Evolutionary conservation across 768 basidiomycete species (phyloP).

Genomic region (Leccinum uliginosum): DNA sequence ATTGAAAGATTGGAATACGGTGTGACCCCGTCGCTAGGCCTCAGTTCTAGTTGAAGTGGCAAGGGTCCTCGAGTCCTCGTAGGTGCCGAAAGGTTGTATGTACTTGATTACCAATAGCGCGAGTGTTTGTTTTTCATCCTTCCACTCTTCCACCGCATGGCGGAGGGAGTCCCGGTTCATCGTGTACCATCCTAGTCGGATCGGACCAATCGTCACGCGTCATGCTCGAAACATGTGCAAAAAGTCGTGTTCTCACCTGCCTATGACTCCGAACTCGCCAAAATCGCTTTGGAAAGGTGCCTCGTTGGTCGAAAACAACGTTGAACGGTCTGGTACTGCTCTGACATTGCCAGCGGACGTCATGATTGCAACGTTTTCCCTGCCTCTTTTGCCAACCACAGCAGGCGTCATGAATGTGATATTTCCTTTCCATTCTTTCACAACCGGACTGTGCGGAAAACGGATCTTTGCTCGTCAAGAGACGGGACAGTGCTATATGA

Average conservation of each 20-base stretch:
- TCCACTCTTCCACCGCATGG: too few relatives aligned
- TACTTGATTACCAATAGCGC: background rate
- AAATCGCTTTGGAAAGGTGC: background rate
- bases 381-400: background rate
- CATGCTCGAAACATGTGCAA: too few relatives aligned
- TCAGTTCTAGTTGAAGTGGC: background rate
- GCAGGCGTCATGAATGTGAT: background rate
- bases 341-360: background rate
- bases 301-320: too few relatives aligned
- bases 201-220: too few relatives aligned
- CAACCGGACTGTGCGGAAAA: slow-evolving; percentile 2
- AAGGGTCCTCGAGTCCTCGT: background rate
- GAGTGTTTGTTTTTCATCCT: too few relatives aligned
- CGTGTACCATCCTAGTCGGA: too few relatives aligned
- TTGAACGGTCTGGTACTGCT: too few relatives aligned
- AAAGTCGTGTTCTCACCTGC: too few relatives aligned
- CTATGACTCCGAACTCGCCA: too few relatives aligned
- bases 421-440: slow-evolving; percentile 12
- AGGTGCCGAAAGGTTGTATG: background rate
- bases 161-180: too few relatives aligned
- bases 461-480: slow-evolving; percentile 3
- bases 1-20: too few relatives aligned
- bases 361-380: slow-evolving; percentile 15
- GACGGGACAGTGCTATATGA: slow-evolving; percentile 13
- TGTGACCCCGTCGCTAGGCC: too few relatives aligned